Conservation (phyloP, 1,284 basidiomycete genomes). For the Cutaneotrichosporon arboriforme region DNA sequence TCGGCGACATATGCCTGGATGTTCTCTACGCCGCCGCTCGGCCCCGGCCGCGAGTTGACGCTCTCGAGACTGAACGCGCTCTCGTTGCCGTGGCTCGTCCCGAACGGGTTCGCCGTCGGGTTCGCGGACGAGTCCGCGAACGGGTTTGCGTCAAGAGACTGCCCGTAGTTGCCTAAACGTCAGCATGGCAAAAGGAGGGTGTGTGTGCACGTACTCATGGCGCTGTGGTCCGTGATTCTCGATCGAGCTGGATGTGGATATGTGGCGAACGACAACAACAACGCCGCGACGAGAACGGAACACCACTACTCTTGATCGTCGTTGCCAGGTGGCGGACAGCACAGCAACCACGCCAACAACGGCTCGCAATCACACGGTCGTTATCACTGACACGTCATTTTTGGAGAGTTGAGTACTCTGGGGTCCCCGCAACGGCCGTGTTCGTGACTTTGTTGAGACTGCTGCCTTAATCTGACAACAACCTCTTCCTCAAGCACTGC, state of each 20-base stretch:
- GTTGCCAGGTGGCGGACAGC: neutral
- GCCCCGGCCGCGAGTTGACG: conserved; percentile 8
- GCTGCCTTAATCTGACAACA: too few relatives aligned
- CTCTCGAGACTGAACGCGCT: conserved; percentile 38
- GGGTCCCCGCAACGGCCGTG: too few relatives aligned
- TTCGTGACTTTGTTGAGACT: too few relatives aligned
- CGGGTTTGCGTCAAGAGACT: neutral
- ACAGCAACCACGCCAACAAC: neutral
- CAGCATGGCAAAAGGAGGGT: neutral
- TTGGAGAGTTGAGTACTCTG: too few relatives aligned
- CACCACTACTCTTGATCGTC: too few relatives aligned
- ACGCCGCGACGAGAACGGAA: neutral
- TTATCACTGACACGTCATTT: neutral
- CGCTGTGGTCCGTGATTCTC: too few relatives aligned
- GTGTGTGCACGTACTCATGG: neutral
- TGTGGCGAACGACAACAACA: neutral
- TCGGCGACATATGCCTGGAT: conserved; percentile 20
- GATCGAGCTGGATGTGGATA: neutral
- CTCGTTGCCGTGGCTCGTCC: conserved; percentile 36
- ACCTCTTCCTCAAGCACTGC: neutral
- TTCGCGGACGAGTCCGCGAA: conserved; percentile 20
- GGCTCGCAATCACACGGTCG: too few relatives aligned
- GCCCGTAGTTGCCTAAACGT: neutral
- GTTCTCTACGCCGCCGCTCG: conserved; percentile 17
- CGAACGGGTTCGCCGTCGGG: conserved; percentile 38